A percentile compares a stretch with the other conserved stretches of the same genome.
Evolutionary conservation across 106 monocot species (phyloP).

Genomic region (Acanthochlamys bracteata): DNA sequence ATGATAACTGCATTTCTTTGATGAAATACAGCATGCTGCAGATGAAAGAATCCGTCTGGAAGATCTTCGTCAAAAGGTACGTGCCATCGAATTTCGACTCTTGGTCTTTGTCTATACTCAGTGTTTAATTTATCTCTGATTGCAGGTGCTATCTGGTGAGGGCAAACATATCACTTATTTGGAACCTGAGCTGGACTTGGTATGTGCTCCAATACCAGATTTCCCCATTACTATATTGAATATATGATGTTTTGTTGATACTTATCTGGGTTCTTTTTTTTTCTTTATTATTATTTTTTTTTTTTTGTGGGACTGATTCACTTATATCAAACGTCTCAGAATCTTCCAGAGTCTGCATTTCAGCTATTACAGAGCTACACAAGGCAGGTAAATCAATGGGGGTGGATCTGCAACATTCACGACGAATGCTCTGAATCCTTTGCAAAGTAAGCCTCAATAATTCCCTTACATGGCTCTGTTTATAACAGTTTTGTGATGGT

Average conservation of each 20-base stretch:
- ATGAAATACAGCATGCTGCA: slow-evolving; percentile 97
- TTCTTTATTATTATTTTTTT: too few relatives aligned
- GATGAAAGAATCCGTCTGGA: slow-evolving; percentile 97
- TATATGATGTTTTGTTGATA: background rate
- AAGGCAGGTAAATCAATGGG: slow-evolving; percentile 82
- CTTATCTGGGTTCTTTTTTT: too few relatives aligned
- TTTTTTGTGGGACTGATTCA: background rate
- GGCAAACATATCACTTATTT: slow-evolving; percentile 42
- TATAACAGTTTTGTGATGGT: too few relatives aligned
- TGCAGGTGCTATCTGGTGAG: slow-evolving; percentile 78
- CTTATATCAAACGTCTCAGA: slow-evolving; percentile 26
- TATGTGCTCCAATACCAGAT: too few relatives aligned
- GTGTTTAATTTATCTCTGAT: slow-evolving; percentile 1
- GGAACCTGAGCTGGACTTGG: slow-evolving; percentile 70
- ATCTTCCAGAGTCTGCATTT: slow-evolving; percentile 78
- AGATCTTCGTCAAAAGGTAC: slow-evolving; percentile 81
- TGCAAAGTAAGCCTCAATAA: slow-evolving; percentile 55
- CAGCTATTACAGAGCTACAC: slow-evolving; percentile 80
- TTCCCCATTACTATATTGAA: too few relatives aligned
- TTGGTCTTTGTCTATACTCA: too few relatives aligned
- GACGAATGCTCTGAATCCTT: slow-evolving; percentile 43
- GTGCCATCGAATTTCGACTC: too few relatives aligned
- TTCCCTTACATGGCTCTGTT: too few relatives aligned
- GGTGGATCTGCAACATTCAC: slow-evolving; percentile 64
- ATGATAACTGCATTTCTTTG: too few relatives aligned